Percentiles rank a stretch among this genome's conserved stretches.
These are phyloP conservation scores for Sporisorium exsertum DNA, from an alignment of 1,284 basidiomycete genomes.

Conservation along the genomic window DNA sequence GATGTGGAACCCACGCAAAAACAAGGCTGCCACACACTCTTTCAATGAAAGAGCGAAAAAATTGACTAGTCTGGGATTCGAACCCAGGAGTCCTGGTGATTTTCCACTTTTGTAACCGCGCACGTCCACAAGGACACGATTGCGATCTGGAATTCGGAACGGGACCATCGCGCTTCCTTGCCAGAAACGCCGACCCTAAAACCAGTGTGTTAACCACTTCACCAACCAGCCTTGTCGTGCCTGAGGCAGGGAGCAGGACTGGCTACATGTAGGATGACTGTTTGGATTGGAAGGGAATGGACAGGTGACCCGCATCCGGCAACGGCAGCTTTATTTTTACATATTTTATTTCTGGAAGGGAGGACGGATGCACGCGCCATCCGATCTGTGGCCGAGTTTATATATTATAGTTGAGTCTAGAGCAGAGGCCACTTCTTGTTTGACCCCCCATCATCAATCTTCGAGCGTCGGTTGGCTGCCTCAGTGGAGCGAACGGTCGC, in stretches of 20 bases:
- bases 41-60: slow-evolving; percentile 10
- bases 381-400: not conserved
- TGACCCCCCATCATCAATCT: too few species aligned
- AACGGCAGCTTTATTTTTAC: too few species aligned
- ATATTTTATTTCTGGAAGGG: too few species aligned
- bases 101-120: not conserved
- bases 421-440: too few species aligned
- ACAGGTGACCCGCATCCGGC: not conserved
- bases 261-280: not conserved
- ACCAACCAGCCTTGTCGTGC: slow-evolving; percentile 50
- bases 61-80: slow-evolving; percentile 57
- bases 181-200: slow-evolving; percentile 24
- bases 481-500: too few species aligned
- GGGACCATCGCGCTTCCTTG: not conserved
- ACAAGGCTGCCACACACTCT: too few species aligned
- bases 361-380: not conserved
- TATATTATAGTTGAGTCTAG: too few species aligned
- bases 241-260: not conserved
- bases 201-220: slow-evolving; percentile 57
- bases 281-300: not conserved
- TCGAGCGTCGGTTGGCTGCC: too few species aligned
- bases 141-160: not conserved
- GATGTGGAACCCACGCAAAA: too few species aligned
- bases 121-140: too few species aligned
- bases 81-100: slow-evolving; percentile 55